Base-by-base conservation (phyloP, 1,284 basidiomycete genomes). In the Phylloboletellus chloephorus region DNA sequence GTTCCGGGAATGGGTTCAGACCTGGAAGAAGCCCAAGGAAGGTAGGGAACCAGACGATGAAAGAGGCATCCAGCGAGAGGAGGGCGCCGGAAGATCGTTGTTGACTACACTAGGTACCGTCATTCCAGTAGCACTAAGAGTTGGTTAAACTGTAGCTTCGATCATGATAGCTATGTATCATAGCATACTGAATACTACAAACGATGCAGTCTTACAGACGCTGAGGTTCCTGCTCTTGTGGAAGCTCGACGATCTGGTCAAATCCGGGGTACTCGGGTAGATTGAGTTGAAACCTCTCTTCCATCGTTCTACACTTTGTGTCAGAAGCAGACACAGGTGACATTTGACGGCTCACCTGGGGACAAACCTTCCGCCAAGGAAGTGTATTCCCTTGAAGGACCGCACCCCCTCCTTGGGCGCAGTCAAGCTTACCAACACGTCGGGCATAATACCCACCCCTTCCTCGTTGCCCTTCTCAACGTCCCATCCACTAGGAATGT, bases 401-500 rank as follows among this genome's bases (percentile, higher is more conserved):
- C 70, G 72, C 4, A 85, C 83, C 2, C 96, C 96, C 52, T 84
- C 71, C 66, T 99, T 99, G 2, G 96, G 96, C 8, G 89, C 93
- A 0, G 95, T 98, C 52, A 99, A 68, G 53, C 88, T 93, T 43
- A 98, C 66, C 28, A 99, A 67, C 1, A 92, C 87, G 37, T 88
- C 77, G 0, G 94, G 89, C 17, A 78, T n/a, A 29, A 61, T 69
- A 88, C 72, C 7, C 71, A 76, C 10, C 71, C 66, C 8, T 67
- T 72, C 37, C 68, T 67, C 2, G 65, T 68, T 38, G 78, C 94
- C 93, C 25, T 73, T 65, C 51, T 95, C 90, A 19, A 98, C 91
- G 53, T 91, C 80, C 94, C 94, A 98, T 3, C 93, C 95, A 1
- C 87, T 92, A 0, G 96, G 96, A 41, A 98, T 94, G 60, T 99